phyloP scores from a whole-genome alignment of 2,329 filamentous ascomycete species.

The Aspergillus sp. region DNA sequence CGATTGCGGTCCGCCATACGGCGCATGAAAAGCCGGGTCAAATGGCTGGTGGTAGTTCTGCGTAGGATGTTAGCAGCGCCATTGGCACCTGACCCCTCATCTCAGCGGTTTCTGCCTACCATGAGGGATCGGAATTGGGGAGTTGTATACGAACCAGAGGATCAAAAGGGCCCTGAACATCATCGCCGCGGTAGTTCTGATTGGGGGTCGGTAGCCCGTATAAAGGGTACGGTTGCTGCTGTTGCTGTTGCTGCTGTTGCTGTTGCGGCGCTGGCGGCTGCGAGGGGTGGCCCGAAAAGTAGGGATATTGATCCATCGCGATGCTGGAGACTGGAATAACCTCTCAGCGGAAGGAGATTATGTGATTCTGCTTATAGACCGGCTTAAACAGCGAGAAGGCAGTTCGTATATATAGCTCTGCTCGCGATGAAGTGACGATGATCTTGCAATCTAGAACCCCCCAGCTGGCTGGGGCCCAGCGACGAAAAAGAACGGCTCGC shows the following conservation, averaged over 20 bases:
- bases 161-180: constrained; percentile 50
- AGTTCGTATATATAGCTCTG: constrained; percentile 3
- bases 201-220: constrained; percentile 26
- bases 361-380: neutral
- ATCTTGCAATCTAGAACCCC: constrained; percentile 6
- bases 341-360: neutral
- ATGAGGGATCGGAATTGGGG: neutral
- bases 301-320: constrained; percentile 22
- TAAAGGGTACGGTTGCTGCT: constrained; percentile 17
- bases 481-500: constrained; percentile 1
- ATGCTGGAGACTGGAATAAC: neutral
- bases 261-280: constrained; percentile 8
- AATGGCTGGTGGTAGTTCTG: constrained; percentile 42
- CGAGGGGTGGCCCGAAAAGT: constrained; percentile 11
- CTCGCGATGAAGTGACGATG: neutral
- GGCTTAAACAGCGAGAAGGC: neutral
- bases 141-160: constrained; percentile 29
- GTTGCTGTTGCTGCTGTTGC: neutral
- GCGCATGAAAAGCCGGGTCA: constrained; percentile 42
- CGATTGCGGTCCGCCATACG: constrained; percentile 41
- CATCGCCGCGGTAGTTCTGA: constrained; percentile 47
- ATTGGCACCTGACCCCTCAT: constrained; percentile 20
- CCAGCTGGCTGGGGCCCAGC: neutral
- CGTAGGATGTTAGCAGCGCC: neutral
- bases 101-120: neutral